Conservation (phyloP, 768 basidiomycete genomes). For the Favolaschia claudopus region DNA sequence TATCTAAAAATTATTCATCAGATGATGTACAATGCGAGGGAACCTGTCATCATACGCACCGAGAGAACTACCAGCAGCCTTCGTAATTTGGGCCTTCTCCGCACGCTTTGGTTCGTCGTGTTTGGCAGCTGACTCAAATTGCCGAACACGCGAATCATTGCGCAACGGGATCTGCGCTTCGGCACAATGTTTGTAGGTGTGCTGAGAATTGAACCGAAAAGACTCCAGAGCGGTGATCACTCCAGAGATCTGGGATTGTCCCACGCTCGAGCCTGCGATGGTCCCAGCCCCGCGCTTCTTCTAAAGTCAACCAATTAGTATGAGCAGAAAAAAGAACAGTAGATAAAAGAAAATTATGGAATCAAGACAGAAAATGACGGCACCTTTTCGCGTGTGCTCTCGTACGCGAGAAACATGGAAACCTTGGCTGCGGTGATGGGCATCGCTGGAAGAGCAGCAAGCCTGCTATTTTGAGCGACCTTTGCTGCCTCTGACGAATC, state of each 20-base stretch:
- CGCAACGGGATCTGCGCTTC: neutral
- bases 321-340: too few relatives aligned
- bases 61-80: neutral
- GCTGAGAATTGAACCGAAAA: neutral
- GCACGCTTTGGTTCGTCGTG: neutral
- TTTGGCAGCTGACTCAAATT: neutral
- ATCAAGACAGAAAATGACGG: neutral
- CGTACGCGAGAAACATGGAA: neutral
- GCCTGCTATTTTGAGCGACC: too few relatives aligned
- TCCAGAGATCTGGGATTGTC: neutral
- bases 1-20: too few relatives aligned
- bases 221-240: neutral
- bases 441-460: neutral
- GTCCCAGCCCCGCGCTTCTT: neutral
- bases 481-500: neutral
- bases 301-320: too few relatives aligned
- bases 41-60: too few relatives aligned
- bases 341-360: neutral
- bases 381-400: neutral
- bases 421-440: neutral
- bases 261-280: neutral
- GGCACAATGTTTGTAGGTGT: neutral
- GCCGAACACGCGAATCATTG: neutral
- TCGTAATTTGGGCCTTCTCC: neutral
- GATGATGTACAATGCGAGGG: too few relatives aligned